Evolutionary conservation across 2,329 filamentous ascomycete genomes (phyloP), one percentile per base, ranked within the genome.

Genomic region (Trichophyton verrucosum): DNA sequence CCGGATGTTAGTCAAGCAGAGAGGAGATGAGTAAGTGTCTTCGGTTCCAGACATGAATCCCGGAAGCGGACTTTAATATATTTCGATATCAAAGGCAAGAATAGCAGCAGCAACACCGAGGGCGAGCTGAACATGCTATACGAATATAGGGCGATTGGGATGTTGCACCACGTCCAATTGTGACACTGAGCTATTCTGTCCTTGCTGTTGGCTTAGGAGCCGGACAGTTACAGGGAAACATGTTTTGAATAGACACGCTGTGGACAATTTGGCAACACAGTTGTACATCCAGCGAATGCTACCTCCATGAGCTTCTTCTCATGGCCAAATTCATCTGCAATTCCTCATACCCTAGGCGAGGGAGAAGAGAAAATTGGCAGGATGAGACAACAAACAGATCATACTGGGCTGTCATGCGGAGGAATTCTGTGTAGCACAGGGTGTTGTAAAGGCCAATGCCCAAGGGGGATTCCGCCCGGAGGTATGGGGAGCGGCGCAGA

Each of bases 351-450:
- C 3, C 13, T 17, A 57, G 5, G n/a, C 24, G n/a, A 36, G 27
- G 5, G n/a, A 17, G n/a, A 56, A 42, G 33, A 13, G 11, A 38
- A 38, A 38, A 13, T 9, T n/a, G 40, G 20, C 40, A 44, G 1
- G 22, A 57, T 24, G 36, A 57, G 55, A 20, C 55, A 11, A 57
- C 40, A 44, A 30, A 44, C 36, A 24, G 55, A 44, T 57, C 55
- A 57, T 57, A 57, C 55, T 57, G 55, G 36, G 9, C 27, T 57
- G 55, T 57, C 55, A 57, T 40, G 55, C 22, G 55, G 55, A 57
- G 27, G 2, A 36, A n/a, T 20, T 55, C 2, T 13, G 27, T 55
- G 51, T 55, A 36, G 24, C 27, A 55, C 51, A 55, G 27, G n/a
- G 51, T 2, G 6, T 3, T 36, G 13, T 55, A 11, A 6, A 9